These are phyloP conservation scores for Talaromyces marneffei DNA, from an alignment of 2,329 filamentous ascomycete species.

Conservation along the genomic window DNA sequence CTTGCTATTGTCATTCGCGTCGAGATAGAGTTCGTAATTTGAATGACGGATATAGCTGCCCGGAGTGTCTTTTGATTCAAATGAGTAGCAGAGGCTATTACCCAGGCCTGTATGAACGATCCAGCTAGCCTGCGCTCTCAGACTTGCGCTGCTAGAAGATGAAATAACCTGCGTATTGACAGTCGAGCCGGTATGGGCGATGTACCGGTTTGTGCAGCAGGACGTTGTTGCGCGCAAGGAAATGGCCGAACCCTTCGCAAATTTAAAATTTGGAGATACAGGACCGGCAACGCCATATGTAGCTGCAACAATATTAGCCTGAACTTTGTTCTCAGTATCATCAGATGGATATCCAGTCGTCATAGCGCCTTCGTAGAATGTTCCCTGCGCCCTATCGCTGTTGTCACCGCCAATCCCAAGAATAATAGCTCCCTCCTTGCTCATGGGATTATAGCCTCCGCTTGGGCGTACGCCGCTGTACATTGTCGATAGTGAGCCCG, in stretches of 20 bases:
- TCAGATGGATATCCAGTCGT: slow-evolving; percentile 57
- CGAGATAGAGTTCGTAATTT: slow-evolving; percentile 47
- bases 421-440: slow-evolving; percentile 59
- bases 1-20: slow-evolving; percentile 51
- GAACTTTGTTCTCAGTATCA: slow-evolving; percentile 52
- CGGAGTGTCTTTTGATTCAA: slow-evolving; percentile 54
- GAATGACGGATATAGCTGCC: slow-evolving; percentile 56
- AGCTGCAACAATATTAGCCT: slow-evolving; percentile 56
- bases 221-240: slow-evolving; percentile 53
- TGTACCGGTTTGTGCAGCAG: slow-evolving; percentile 50
- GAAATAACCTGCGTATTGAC: slow-evolving; percentile 53
- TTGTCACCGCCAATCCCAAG: slow-evolving; percentile 69
- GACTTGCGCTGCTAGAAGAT: slow-evolving; percentile 45
- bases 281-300: slow-evolving; percentile 37
- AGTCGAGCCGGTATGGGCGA: slow-evolving; percentile 48
- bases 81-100: slow-evolving; percentile 54
- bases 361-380: slow-evolving; percentile 62
- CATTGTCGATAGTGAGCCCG: slow-evolving; percentile 53
- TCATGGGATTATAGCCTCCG: slow-evolving; percentile 56
- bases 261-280: neutral
- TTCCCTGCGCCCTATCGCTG: slow-evolving; percentile 54
- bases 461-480: slow-evolving; percentile 54
- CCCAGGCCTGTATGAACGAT: slow-evolving; percentile 51
- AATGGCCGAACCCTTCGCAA: slow-evolving; percentile 23
- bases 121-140: slow-evolving; percentile 52